Conservation (phyloP, 2,329 filamentous ascomycete genomes). For the Huntiella bhutanensis region DNA sequence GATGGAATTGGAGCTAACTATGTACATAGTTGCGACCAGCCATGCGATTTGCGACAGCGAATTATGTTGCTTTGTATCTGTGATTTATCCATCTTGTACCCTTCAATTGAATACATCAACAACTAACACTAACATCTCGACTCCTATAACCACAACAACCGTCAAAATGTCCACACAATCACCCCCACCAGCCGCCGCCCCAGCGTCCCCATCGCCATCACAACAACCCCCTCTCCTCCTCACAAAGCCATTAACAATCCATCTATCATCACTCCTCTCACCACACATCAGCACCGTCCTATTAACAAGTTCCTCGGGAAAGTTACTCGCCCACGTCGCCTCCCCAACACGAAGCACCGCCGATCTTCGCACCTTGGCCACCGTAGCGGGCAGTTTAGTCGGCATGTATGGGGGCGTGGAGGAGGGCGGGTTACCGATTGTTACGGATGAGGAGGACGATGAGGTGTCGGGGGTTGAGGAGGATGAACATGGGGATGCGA, state of each 20-base stretch:
- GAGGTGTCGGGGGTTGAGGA: conserved; percentile 13
- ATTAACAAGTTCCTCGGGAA: conserved; percentile 39
- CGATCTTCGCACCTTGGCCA: conserved; percentile 41
- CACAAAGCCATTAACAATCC: conserved; percentile 43
- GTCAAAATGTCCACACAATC: conserved; percentile 15
- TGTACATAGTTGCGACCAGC: no score
- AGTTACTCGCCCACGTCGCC: conserved; percentile 43
- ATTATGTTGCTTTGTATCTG: no score
- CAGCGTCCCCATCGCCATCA: conserved; percentile 19
- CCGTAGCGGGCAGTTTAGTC: conserved; percentile 38
- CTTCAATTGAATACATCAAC: no score
- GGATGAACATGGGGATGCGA: conserved; percentile 14
- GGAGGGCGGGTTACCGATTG: conserved; percentile 15
- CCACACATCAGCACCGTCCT: conserved; percentile 39
- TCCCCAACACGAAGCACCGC: conserved; percentile 32
- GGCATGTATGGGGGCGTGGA: conserved; percentile 25
- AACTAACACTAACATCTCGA: no score
- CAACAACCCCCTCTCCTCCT: conserved; percentile 41
- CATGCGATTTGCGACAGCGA: no score
- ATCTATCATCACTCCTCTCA: conserved; percentile 39
- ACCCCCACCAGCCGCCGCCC: conserved; percentile 17
- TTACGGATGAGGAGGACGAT: conserved; percentile 21
- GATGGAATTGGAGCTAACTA: no score
- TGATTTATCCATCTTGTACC: no score
- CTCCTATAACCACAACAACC: background rate